Evolutionary conservation across 202 grass and related monocot genomes (phyloP).

Genomic region (Carex arenaria): DNA sequence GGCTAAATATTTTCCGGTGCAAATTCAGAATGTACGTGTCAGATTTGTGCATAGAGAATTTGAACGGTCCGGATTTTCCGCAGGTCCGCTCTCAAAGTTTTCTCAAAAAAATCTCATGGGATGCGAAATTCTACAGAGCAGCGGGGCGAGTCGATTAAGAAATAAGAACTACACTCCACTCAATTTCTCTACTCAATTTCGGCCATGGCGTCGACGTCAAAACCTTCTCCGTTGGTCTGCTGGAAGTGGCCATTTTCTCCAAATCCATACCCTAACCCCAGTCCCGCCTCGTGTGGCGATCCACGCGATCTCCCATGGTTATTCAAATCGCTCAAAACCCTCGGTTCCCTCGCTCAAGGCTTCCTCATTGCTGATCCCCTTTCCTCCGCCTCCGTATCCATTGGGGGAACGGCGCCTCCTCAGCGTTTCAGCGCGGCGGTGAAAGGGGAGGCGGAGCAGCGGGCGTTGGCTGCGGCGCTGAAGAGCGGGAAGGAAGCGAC

Average conservation of each 20-base stretch:
- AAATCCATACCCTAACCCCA: conserved; percentile 3
- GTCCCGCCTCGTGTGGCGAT: conserved; percentile 14
- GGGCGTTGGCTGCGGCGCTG: conserved; percentile 63
- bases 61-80: too few relatives aligned
- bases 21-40: too few relatives aligned
- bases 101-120: too few relatives aligned
- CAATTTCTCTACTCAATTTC: background rate
- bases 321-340: conserved; percentile 70
- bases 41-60: too few relatives aligned
- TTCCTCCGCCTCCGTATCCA: conserved; percentile 10
- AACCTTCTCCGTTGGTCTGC: conserved; percentile 56
- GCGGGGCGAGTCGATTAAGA: too few relatives aligned
- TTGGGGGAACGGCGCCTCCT: background rate
- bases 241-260: conserved; percentile 79
- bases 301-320: conserved; percentile 51
- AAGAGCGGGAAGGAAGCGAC: conserved; percentile 56
- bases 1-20: too few relatives aligned
- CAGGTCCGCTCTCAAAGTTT: too few relatives aligned
- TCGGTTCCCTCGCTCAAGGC: conserved; percentile 66
- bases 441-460: conserved; percentile 64
- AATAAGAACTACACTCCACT: background rate
- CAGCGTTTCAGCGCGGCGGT: background rate
- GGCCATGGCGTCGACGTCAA: conserved; percentile 36
- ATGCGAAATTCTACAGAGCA: too few relatives aligned
- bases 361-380: conserved; percentile 58